These are phyloP conservation scores for Avicennia marina DNA, from an alignment of 257 asterid genomes.

Conservation along the genomic window DNA sequence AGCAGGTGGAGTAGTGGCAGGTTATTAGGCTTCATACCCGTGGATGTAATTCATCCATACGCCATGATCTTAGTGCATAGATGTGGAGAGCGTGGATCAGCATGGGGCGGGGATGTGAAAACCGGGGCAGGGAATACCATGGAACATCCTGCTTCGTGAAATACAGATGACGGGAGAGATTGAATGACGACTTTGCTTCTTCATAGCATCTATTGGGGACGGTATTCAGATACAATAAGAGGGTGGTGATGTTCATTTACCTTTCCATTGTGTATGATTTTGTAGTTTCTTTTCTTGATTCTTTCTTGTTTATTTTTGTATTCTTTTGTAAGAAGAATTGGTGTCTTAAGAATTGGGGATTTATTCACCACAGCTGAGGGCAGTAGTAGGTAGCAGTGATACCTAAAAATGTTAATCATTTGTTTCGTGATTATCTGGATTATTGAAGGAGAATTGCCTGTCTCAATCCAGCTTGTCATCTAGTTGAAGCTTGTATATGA, in stretches of 20 bases:
- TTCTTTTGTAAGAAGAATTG: conserved; percentile 38
- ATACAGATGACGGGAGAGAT: too few species aligned
- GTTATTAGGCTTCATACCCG: background rate
- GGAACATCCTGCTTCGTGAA: too few species aligned
- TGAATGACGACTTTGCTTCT: too few species aligned
- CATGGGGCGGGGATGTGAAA: too few species aligned
- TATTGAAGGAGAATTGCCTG: too few species aligned
- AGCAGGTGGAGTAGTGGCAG: conserved; percentile 49
- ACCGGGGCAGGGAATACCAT: too few species aligned
- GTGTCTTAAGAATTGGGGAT: background rate
- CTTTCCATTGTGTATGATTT: conserved; percentile 10
- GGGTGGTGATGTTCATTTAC: conserved; percentile 14
- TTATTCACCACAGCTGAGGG: conserved; percentile 11
- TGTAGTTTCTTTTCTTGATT: conserved; percentile 19
- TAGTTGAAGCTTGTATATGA: too few species aligned
- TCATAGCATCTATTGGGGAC: conserved; percentile 1
- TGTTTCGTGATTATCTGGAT: too few species aligned
- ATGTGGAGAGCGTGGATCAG: background rate
- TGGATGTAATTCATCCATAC: background rate
- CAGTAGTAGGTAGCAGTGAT: too few species aligned
- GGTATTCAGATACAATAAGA: conserved; percentile 9
- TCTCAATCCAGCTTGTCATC: too few species aligned
- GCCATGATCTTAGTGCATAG: background rate
- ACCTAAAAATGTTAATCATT: too few species aligned
- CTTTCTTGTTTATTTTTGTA: conserved; percentile 26